phyloP scores from a whole-genome alignment of 805 yeast species.

The Lachancea quebecensis region DNA sequence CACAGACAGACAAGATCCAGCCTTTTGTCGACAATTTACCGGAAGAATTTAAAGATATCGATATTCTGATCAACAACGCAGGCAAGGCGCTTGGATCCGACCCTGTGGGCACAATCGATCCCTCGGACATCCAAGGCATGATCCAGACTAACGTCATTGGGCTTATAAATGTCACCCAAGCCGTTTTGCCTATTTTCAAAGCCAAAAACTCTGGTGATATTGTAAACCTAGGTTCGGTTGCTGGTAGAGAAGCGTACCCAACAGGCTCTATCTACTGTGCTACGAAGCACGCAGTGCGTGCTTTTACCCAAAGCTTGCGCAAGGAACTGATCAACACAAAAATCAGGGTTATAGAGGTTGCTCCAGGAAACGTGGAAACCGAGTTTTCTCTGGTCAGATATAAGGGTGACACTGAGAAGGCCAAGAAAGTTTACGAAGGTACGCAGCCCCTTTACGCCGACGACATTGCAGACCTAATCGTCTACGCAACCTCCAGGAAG shows the following conservation, averaged over 20 bases:
- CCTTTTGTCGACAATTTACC: constrained; percentile 52
- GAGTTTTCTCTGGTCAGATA: constrained; percentile 57
- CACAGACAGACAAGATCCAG: constrained; percentile 43
- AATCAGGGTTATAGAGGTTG: constrained; percentile 58
- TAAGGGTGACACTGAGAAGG: constrained; percentile 48
- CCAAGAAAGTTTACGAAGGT: constrained; percentile 49
- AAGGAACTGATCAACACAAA: constrained; percentile 68
- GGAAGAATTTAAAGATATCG: constrained; percentile 53
- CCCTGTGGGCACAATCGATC: constrained; percentile 58
- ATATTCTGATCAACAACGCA: constrained; percentile 64
- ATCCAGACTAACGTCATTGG: constrained; percentile 85
- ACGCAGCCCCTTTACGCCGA: constrained; percentile 50
- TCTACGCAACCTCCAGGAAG: constrained; percentile 50
- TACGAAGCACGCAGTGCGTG: constrained; percentile 63
- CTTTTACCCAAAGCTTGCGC: constrained; percentile 64
- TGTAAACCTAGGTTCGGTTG: constrained; percentile 69
- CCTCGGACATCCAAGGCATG: constrained; percentile 66
- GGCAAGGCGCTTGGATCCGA: constrained; percentile 79
- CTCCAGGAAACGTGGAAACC: constrained; percentile 67
- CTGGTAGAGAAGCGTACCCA: constrained; percentile 74
- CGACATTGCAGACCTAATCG: constrained; percentile 56
- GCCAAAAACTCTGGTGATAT: constrained; percentile 65
- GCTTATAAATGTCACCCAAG: constrained; percentile 75
- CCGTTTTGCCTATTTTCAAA: constrained; percentile 64
- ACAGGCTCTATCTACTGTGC: constrained; percentile 78